Evolutionary conservation across 306 rosid genomes (phyloP).

Genomic region (Quercus engelmannii): DNA sequence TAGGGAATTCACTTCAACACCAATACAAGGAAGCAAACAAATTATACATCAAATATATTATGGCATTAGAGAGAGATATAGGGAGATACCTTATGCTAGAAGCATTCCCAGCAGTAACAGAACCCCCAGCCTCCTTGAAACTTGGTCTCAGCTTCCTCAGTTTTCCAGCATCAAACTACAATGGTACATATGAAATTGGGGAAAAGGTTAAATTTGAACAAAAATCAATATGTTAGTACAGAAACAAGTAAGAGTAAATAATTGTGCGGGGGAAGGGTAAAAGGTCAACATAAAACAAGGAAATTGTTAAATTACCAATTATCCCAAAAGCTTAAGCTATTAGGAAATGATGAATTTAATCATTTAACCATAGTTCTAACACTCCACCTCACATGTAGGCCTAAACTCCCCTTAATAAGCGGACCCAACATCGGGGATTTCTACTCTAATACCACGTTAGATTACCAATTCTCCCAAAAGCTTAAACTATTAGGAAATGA

Average conservation of each 20-base stretch:
- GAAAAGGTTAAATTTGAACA: not conserved
- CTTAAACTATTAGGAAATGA: too few relatives aligned
- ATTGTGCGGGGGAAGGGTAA: not conserved
- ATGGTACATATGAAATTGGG: constrained; percentile 5
- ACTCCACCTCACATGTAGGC: too few relatives aligned
- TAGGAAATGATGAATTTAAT: too few relatives aligned
- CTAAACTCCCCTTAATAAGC: too few relatives aligned
- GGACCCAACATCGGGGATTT: too few relatives aligned
- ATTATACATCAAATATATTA: not conserved
- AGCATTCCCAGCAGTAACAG: constrained; percentile 96
- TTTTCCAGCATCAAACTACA: constrained; percentile 84
- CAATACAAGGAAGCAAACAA: not conserved
- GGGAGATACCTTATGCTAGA: constrained; percentile 62
- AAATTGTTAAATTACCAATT: not conserved
- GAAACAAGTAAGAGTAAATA: too few relatives aligned
- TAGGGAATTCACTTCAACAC: constrained; percentile 14
- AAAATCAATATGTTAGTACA: too few relatives aligned
- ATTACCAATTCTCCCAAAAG: too few relatives aligned
- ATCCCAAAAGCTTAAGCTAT: too few relatives aligned
- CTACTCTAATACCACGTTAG: too few relatives aligned
- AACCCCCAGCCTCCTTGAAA: constrained; percentile 73
- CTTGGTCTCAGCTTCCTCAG: constrained; percentile 76
- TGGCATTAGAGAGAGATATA: constrained; percentile 6
- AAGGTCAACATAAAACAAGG: not conserved
- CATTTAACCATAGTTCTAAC: too few relatives aligned